Conservation (phyloP, 169 alveolate genomes). For the Eimeria zaria region DNA sequence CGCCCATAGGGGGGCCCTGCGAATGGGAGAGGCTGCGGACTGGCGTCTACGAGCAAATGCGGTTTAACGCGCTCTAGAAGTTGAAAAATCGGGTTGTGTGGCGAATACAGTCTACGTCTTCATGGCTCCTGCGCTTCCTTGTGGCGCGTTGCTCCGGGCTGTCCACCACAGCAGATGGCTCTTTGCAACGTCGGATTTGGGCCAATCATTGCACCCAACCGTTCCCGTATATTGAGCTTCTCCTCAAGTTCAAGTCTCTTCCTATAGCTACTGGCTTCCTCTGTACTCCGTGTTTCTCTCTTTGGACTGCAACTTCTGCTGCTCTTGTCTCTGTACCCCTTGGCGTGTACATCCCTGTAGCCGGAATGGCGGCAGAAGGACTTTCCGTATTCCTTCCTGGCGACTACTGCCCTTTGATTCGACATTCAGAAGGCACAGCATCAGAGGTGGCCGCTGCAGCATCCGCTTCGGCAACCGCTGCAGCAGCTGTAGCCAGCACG, state of each 20-base stretch:
- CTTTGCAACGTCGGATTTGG: not conserved
- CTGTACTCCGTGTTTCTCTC: not conserved
- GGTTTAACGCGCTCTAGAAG: not conserved
- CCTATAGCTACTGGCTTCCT: not conserved
- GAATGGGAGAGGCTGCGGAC: not conserved
- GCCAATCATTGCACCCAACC: not conserved
- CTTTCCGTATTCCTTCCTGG: slow-evolving; percentile 66
- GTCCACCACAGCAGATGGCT: not conserved
- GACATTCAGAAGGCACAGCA: slow-evolving; percentile 36
- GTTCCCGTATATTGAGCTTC: not conserved
- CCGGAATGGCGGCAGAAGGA: not conserved
- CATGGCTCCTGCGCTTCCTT: not conserved
- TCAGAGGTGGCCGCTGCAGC: slow-evolving; percentile 65
- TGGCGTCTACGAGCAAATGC: not conserved
- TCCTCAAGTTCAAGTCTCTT: not conserved
- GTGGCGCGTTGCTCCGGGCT: not conserved
- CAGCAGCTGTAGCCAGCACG: slow-evolving; percentile 54
- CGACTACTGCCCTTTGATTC: slow-evolving; percentile 38
- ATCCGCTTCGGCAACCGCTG: slow-evolving; percentile 19
- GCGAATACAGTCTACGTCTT: not conserved
- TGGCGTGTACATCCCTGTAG: not conserved
- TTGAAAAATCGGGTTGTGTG: not conserved
- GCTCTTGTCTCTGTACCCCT: not conserved
- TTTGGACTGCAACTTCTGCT: not conserved
- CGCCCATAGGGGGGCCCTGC: not conserved